Percentiles rank a stretch among this genome's conserved stretches.
These are phyloP conservation scores for Xylaria longipes DNA, from an alignment of 495 filamentous ascomycete genomes.

Conservation along the genomic window DNA sequence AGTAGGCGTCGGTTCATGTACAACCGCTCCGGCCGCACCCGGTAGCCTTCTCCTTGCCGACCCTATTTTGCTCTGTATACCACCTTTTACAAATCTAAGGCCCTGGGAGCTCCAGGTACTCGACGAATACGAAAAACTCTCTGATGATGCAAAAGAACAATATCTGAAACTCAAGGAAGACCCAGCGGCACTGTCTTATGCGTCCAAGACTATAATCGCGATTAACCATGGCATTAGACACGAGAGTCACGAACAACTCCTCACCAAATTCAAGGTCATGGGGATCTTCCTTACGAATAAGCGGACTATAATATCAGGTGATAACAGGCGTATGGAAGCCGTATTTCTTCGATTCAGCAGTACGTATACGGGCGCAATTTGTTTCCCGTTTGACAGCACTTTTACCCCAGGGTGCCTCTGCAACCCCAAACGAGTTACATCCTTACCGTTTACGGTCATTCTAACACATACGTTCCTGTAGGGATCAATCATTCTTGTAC, in stretches of 20 bases:
- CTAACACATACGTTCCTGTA: neutral
- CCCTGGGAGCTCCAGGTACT: neutral
- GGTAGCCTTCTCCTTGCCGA: neutral
- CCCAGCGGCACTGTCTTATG: neutral
- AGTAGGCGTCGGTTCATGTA: neutral
- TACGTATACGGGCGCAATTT: neutral
- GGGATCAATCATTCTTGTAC: constrained; percentile 5
- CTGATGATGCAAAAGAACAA: neutral
- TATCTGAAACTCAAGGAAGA: neutral
- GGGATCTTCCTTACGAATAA: neutral
- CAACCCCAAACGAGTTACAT: neutral
- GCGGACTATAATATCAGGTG: no score
- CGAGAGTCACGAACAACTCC: no score
- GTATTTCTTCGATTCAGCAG: neutral
- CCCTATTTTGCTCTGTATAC: neutral
- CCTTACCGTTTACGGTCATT: neutral
- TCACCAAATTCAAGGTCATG: neutral
- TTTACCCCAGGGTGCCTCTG: neutral
- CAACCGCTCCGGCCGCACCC: neutral
- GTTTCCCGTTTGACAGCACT: neutral
- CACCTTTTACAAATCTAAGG: neutral
- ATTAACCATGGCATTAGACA: no score
- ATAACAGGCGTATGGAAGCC: no score
- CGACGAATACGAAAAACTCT: neutral
- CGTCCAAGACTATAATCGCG: neutral